Evolutionary conservation across 306 rosid genomes (phyloP), one percentile per base, ranked within the genome.

Genomic region (Vigna trinervia): DNA sequence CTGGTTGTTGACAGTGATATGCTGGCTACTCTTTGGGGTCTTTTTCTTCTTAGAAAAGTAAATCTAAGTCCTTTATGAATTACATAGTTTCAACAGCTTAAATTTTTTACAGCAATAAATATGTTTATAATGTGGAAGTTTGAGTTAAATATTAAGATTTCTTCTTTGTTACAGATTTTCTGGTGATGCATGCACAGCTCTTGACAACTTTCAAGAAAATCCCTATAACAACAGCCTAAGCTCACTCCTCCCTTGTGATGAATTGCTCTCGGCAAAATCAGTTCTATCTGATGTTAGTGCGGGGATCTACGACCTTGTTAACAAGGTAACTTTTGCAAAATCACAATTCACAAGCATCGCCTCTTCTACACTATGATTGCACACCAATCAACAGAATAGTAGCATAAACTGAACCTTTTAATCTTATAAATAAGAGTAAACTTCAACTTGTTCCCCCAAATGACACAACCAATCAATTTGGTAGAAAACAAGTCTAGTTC

Each of bases 161-260:
- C 54, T 14, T 0, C 34, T 60, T 14, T 65, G 45, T 80, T 83
- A 80, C 80, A 93, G 98, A 75, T 93, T 93, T 70, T 85, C 94
- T 32, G 71, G 84, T 71, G 98, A 93, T 77, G 86, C 91, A 0
- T 93, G 98, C 87, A 88, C 81, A 64, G 98, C 96, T 60, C 86
- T 93, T 67, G 77, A 84, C 74, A 91, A 53, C 85, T 93, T 93
- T 76, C 87, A 89, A 84, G 78, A 82, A 74, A 85, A 93, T 76
- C 96, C 98, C 1, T 59, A 88, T 63, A 86, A 91, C 87, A 93
- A 77, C 77, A 93, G 96, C 89, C 82, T 93, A 65, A 93, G 96
- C 79, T 89, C 90, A 17, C 84, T 93, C 75, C 91, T 93, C 48
- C 96, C 98, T 8, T 93, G 98, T 80, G 83, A 85, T 13, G 88